Evolutionary conservation across 108 stramenopile species (phyloP).

Genomic region (Aureococcus anophagefferens): DNA sequence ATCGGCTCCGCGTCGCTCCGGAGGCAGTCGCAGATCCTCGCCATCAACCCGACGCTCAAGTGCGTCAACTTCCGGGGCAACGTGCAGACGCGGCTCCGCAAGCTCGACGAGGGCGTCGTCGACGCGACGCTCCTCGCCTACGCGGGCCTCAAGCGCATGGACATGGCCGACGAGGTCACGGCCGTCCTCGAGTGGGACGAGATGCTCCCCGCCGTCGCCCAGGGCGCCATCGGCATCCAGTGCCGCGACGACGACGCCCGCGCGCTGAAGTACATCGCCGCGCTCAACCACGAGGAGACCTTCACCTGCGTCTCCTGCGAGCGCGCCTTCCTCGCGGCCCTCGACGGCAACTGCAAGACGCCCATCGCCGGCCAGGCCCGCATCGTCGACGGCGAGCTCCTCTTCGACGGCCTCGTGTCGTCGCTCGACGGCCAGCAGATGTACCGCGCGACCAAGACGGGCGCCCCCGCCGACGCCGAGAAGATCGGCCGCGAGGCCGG

Average conservation of each 20-base stretch:
- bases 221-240: conserved; percentile 99
- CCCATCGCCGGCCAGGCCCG: conserved; percentile 97
- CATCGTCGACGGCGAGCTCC: conserved; percentile 72
- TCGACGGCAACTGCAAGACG: conserved; percentile 99
- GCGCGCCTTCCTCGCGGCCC: conserved; percentile 88
- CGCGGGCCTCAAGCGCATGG: conserved; percentile 96
- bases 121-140: conserved; percentile 95
- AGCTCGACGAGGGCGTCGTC: conserved; percentile 95
- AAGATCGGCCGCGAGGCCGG: conserved; percentile 71
- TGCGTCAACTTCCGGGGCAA: conserved; percentile 98
- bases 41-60: conserved; percentile 86
- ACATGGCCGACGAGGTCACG: conserved; percentile 86
- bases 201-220: conserved; percentile 98
- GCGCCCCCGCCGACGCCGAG: conserved; percentile 63
- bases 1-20: conserved; percentile 96
- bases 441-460: conserved; percentile 55
- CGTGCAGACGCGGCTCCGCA: conserved; percentile 96
- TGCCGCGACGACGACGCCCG: conserved; percentile 85
- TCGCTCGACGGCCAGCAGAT: conserved; percentile 79
- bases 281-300: conserved; percentile 81
- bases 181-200: conserved; percentile 82
- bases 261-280: conserved; percentile 74
- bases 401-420: conserved; percentile 78
- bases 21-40: conserved; percentile 87
- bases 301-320: conserved; percentile 94